Evolutionary conservation across 163 green algal genomes (phyloP), one percentile per base, ranked within the genome.

Genomic region (Prototheca stagnorum): DNA sequence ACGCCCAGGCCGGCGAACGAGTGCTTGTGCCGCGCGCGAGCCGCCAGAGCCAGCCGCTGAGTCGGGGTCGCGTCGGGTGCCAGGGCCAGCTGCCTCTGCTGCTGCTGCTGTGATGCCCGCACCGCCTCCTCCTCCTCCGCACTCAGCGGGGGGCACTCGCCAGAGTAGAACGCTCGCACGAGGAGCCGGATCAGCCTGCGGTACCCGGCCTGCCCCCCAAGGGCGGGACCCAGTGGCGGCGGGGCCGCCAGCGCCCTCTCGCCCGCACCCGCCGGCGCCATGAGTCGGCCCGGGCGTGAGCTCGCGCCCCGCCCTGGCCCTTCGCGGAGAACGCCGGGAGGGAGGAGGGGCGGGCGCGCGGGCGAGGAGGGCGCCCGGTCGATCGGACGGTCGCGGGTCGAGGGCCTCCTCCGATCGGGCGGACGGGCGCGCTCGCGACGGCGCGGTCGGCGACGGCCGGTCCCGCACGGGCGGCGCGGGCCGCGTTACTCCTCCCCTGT

Each of bases 81-180:
- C 25, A 23, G 6, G 2, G 24, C 21, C 23, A 37, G 25, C 43
- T 4, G 24, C 29, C 4, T 28, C 24, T 28, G 40, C 40, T 35
- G 40, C 8, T 9, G 39, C 2, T 28, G 49, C 9, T 29, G 27
- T 12, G 39, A 37, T 6, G 49, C 49, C 4, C 39, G 49, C 19
- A 57, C 7, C 16, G 44, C 51, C 14, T 60, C 44, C 17, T 27
- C 54, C 3, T 5, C 27, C 37, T 54, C 49, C n/a, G 5, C n/a
- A n/a, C n/a, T n/a, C n/a, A 20, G 27, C 4, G 66, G 66, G 7
- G 66, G 66, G 44, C 46, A 57, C 51, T 72, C 56, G 3, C 62
- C 57, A 2, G 37, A 23, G 33, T 75, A 75, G 21, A 75, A 75
- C 4, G 51, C 39, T 12, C 62, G 31, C 0, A 20, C 66, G 24